These are phyloP conservation scores for Globisporangium heterothallicum DNA, from an alignment of 352 stramenopile genomes.

Conservation along the genomic window DNA sequence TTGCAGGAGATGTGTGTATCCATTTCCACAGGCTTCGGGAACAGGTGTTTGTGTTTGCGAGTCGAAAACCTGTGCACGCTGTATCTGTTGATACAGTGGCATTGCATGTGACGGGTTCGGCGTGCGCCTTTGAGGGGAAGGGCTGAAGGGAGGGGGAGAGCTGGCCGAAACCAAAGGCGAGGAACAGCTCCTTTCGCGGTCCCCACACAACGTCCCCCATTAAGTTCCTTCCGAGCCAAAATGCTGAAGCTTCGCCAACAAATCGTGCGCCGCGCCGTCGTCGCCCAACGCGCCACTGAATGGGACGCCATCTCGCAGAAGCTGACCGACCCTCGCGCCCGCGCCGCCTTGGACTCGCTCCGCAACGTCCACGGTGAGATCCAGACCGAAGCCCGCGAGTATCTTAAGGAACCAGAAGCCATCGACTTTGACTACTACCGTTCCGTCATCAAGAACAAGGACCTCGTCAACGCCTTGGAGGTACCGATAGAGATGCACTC, in stretches of 20 bases:
- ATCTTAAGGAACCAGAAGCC: constrained; percentile 68
- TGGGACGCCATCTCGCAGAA: constrained; percentile 71
- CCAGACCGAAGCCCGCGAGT: constrained; percentile 61
- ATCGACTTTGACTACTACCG: constrained; percentile 88
- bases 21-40: neutral
- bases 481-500: constrained; percentile 8
- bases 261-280: constrained; percentile 52
- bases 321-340: constrained; percentile 69
- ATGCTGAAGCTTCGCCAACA: constrained; percentile 79
- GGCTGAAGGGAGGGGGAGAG: constrained; percentile 2
- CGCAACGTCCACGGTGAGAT: constrained; percentile 78
- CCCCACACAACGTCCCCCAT: constrained; percentile 6
- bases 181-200: constrained; percentile 6
- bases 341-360: constrained; percentile 71
- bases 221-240: constrained; percentile 6
- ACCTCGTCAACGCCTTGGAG: constrained; percentile 80
- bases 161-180: constrained; percentile 21
- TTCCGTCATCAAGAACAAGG: constrained; percentile 86
- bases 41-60: too few species aligned
- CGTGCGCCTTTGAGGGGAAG: neutral
- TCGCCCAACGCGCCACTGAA: constrained; percentile 54
- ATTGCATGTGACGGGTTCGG: neutral
- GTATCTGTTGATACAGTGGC: neutral
- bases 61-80: neutral
- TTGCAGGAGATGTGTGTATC: neutral